Conservation (phyloP, 1,139 yeast genomes). For the Suhomyces maxii region DNA sequence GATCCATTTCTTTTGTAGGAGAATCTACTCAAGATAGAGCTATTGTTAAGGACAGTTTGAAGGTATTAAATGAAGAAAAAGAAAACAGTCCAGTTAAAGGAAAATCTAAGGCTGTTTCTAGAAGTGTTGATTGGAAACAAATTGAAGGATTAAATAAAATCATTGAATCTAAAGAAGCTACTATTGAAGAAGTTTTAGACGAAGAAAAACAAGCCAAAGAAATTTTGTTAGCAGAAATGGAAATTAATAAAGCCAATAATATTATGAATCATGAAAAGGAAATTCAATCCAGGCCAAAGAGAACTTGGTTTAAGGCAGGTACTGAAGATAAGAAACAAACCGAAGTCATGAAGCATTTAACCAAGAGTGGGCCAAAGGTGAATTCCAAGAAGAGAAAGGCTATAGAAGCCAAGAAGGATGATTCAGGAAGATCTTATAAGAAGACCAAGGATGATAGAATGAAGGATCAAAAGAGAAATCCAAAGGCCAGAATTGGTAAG, state of each 20-base stretch:
- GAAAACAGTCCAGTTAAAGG: conserved; percentile 27
- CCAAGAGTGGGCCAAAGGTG: conserved; percentile 44
- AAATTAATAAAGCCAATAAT: conserved; percentile 81
- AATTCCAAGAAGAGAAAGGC: conserved; percentile 32
- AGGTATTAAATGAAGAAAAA: conserved; percentile 50
- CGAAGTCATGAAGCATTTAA: conserved; percentile 46
- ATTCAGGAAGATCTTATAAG: conserved; percentile 56
- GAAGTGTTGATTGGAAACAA: conserved; percentile 83
- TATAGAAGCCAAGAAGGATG: conserved; percentile 42
- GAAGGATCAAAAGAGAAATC: conserved; percentile 44
- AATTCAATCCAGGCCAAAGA: conserved; percentile 83
- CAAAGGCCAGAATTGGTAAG: conserved; percentile 19
- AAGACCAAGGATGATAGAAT: conserved; percentile 69
- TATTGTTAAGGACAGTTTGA: conserved; percentile 86
- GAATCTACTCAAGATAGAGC: conserved; percentile 81
- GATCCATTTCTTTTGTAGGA: conserved; percentile 89
- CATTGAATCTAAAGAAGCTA: conserved; percentile 57
- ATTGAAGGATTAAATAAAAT: conserved; percentile 66
- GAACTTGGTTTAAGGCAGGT: conserved; percentile 94
- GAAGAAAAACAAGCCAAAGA: conserved; percentile 92
- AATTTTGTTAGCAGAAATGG: conserved; percentile 86
- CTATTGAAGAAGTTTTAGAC: conserved; percentile 71
- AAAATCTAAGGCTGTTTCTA: conserved; percentile 66
- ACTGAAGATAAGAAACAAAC: conserved; percentile 58
- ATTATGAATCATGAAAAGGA: conserved; percentile 77